Conservation (phyloP, 768 basidiomycete species). For the Pleurotus salmoneostramineus region DNA sequence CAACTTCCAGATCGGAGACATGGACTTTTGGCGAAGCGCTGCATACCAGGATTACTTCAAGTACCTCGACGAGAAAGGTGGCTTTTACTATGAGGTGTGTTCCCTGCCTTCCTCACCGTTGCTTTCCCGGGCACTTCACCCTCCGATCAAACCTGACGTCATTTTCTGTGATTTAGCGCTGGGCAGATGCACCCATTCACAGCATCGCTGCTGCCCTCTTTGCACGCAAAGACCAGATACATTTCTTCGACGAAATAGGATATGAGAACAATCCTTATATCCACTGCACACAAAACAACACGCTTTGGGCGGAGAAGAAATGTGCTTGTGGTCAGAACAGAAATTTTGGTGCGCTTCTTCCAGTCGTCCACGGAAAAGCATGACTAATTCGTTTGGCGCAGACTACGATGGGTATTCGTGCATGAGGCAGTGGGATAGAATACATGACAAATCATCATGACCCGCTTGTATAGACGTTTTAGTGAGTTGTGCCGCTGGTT, state of each 20-base stretch:
- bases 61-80: constrained; percentile 55
- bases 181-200: constrained; percentile 67
- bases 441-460: not conserved
- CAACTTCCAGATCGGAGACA: constrained; percentile 69
- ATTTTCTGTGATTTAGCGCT: constrained; percentile 35
- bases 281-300: constrained; percentile 52
- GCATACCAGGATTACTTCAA: constrained; percentile 68
- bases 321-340: constrained; percentile 55
- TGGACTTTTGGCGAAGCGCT: constrained; percentile 62
- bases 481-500: no score
- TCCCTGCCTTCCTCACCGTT: not conserved
- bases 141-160: not conserved
- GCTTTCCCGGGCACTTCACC: not conserved
- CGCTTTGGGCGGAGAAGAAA: constrained; percentile 47
- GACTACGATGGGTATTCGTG: constrained; percentile 59
- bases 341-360: constrained; percentile 52
- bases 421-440: constrained; percentile 47
- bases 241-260: constrained; percentile 76
- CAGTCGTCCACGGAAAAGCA: not conserved
- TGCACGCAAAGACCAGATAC: constrained; percentile 52
- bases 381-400: constrained; percentile 16
- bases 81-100: constrained; percentile 68
- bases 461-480: no score
- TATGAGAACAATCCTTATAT: constrained; percentile 76
- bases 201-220: constrained; percentile 65